Evolutionary conservation across 2,329 filamentous ascomycete genomes (phyloP).

Genomic region (Exophiala phaeomuriformis): DNA sequence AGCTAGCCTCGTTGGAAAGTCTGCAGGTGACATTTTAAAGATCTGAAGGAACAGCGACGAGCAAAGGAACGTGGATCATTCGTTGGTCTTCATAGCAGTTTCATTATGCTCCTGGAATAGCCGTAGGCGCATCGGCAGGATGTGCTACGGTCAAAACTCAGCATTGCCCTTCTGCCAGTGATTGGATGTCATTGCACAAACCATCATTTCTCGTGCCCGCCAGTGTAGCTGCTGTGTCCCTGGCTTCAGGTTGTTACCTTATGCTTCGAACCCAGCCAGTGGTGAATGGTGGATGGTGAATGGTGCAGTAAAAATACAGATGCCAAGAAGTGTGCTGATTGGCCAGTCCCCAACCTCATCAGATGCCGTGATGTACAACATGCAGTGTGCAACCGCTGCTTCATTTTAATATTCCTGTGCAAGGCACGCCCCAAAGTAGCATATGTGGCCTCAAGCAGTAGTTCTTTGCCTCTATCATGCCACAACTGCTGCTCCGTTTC

Average conservation of each 20-base stretch:
- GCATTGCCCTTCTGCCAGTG: too few relatives aligned
- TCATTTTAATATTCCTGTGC: neutral
- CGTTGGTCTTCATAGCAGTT: neutral
- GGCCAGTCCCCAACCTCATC: neutral
- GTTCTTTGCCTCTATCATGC: slow-evolving; percentile 2
- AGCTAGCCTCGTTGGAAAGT: slow-evolving; percentile 21
- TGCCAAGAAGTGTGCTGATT: slow-evolving; percentile 14
- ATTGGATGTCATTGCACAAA: too few relatives aligned
- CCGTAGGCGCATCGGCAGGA: too few relatives aligned
- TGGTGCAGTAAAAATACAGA: slow-evolving; percentile 1
- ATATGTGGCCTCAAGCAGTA: neutral
- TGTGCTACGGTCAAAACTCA: too few relatives aligned
- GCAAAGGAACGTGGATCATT: neutral
- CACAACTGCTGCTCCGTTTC: slow-evolving; percentile 5
- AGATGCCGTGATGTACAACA: neutral
- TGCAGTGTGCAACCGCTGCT: neutral
- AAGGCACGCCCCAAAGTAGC: neutral
- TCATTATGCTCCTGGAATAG: neutral
- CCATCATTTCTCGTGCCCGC: too few relatives aligned
- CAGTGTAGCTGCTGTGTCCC: too few relatives aligned
- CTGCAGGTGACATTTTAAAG: slow-evolving; percentile 7
- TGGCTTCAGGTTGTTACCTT: too few relatives aligned
- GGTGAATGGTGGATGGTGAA: too few relatives aligned
- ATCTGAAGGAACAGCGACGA: neutral
- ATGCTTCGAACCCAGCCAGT: too few relatives aligned